Evolutionary conservation across 768 basidiomycete genomes (phyloP).

Genomic region (Pholiota conissans): DNA sequence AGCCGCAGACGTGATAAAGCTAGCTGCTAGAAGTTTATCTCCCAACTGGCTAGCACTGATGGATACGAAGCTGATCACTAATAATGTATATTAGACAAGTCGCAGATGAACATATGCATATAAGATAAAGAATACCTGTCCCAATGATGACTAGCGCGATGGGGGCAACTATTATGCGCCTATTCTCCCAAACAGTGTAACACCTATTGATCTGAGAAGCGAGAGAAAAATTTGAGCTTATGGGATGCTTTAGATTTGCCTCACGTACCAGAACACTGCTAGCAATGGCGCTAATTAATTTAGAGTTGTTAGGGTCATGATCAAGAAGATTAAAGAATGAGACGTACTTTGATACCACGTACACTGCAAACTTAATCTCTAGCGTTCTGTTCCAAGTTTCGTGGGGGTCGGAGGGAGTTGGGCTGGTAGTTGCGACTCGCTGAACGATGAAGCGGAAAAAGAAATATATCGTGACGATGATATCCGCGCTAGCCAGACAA

Average conservation of each 20-base stretch:
- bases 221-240: background rate
- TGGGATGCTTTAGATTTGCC: background rate
- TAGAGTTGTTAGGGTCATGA: background rate
- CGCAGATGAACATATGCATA: background rate
- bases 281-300: conserved; percentile 14
- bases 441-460: conserved; percentile 21
- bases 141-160: conserved; percentile 15
- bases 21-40: conserved; percentile 19
- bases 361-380: conserved; percentile 21
- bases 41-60: conserved; percentile 14
- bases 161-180: conserved; percentile 16
- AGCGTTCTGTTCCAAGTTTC: conserved; percentile 18
- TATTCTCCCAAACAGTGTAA: conserved; percentile 17
- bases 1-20: conserved; percentile 22
- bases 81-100: background rate
- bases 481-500: conserved; percentile 21
- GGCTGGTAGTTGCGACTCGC: background rate
- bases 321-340: background rate
- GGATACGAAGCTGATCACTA: conserved; percentile 19
- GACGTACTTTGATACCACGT: conserved; percentile 22
- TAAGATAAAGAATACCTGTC: conserved; percentile 12
- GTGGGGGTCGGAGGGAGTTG: background rate
- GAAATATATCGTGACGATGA: conserved; percentile 20
- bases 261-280: conserved; percentile 20
- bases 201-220: conserved; percentile 18